Base-by-base conservation (phyloP, 768 basidiomycete species). In the Lepiota venenata region DNA sequence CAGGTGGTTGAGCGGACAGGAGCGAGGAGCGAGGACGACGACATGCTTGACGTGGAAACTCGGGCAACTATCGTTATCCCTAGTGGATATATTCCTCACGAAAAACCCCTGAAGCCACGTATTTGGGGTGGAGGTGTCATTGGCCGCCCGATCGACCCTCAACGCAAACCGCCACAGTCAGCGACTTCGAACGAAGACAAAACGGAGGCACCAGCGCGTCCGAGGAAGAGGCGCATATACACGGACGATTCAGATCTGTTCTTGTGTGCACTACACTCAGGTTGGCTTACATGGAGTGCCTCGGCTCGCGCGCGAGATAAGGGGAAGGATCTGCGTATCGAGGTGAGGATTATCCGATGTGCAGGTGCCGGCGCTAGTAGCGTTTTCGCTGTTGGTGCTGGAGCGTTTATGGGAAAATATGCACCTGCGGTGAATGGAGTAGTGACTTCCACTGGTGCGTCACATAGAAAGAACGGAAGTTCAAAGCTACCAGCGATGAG, bases 201-300 rank as follows among this genome's bases (percentile, higher is more conserved):
- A 42, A 11, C 39, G 18, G 50, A 52, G 16, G 22, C 47, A 20
- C 49, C 39, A 18, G 39, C 21, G 15, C 53, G 53, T 21, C 53
- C 53, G 32, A 71, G 82, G n/a, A 71, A 84, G 44, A 75, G 53
- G 22, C 60, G 60, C n/a, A 56, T 88, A 35, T 90, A 90, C 69
- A 90, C 88, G 0, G 87, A 90, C 67, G 88, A 90, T 67, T 88
- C 86, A 8, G 85, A 88, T 60, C 62, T 88, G 47, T 81, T 87
- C 62, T 63, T 85, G 38, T 85, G 84, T 52, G 86, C 84, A 1
- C 67, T 90, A 43, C 88, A 90, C 59, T 75, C 85, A 0, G 88
- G 88, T 4, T 78, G 75, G 74, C 58, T 74, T 1, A 77, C 75
- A 7, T 78, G 77, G 78, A 72, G 70, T 56, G 74, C 73, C 0